Conservation (phyloP, 75 land plant species). For the Ceratopteris richardii region DNA sequence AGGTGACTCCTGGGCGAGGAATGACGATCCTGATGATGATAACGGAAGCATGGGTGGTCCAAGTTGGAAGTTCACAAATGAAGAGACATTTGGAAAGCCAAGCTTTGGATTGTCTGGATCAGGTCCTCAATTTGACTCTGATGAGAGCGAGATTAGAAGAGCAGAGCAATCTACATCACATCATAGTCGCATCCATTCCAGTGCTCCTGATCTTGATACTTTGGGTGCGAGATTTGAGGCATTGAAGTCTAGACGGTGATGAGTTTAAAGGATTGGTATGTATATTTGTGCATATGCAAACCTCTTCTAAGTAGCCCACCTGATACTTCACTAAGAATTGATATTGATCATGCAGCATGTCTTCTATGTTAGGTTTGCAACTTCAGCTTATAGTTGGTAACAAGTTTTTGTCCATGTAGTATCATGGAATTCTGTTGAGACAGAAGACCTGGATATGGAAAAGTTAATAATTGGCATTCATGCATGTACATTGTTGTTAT, state of each 20-base stretch:
- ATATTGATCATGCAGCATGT: too few relatives aligned
- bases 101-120: neutral
- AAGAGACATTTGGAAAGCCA: neutral
- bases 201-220: conserved; percentile 65
- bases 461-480: too few relatives aligned
- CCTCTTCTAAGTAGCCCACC: too few relatives aligned
- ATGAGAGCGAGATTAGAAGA: neutral
- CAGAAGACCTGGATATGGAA: too few relatives aligned
- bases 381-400: too few relatives aligned
- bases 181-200: conserved; percentile 56
- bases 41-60: neutral
- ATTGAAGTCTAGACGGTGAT: conserved; percentile 27
- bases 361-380: too few relatives aligned
- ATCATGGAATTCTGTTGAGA: too few relatives aligned
- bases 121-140: conserved; percentile 1
- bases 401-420: too few relatives aligned
- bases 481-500: too few relatives aligned
- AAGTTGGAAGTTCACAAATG: neutral
- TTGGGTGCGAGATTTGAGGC: conserved; percentile 79
- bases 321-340: too few relatives aligned
- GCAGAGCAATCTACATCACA: neutral
- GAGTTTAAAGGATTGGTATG: too few relatives aligned
- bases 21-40: neutral
- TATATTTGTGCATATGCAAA: too few relatives aligned
- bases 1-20: neutral